Evolutionary conservation across 2,329 filamentous ascomycete species (phyloP), one percentile per base, ranked within the genome.

Genomic region (Nemania diffusa): DNA sequence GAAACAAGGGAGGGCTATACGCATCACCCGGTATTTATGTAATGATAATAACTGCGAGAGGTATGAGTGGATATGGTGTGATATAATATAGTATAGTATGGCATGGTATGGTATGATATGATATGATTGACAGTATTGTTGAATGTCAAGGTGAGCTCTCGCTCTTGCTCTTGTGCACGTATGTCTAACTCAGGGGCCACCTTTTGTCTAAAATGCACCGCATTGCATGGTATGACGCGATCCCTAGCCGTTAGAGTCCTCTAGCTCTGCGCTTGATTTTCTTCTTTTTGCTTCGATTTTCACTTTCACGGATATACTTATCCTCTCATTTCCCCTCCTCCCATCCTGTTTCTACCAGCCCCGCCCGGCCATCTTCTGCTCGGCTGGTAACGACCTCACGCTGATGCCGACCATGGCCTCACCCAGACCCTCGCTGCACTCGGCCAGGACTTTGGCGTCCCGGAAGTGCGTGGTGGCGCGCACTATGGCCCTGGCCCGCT

Each of bases 401-500:
- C 95, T 97, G 77, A 98, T 93, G 27, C 96, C 96, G 11, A 97
- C 94, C 93, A 98, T 99, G 42, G 96, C 94, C 87, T 97, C 94
- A n/a, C 96, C 96, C 29, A 98, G 83, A 64, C 94, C 93, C 77
- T 91, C 89, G 82, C 92, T 95, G 66, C 94, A 92, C 82, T 97
- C 91, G 5, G 94, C 94, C 62, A 99, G 82, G 26, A 97, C 88
- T 84, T 92, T 91, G 44, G 94, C 83, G 78, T 98, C 94, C 73
- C 89, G 90, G 84, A 86, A 98, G 82, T 98, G 93, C 7, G 95
- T 97, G 0, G 93, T 93, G 27, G 96, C 96, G 78, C 94, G 91
- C 60, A 99, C 96, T 75, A 99, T 98, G 42, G 96, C 96, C 84
- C 91, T 93, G 15, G 96, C 96, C 68, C 96, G 86, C 89, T 95